phyloP scores from a whole-genome alignment of 106 monocot species.

The Chionographis japonica region DNA sequence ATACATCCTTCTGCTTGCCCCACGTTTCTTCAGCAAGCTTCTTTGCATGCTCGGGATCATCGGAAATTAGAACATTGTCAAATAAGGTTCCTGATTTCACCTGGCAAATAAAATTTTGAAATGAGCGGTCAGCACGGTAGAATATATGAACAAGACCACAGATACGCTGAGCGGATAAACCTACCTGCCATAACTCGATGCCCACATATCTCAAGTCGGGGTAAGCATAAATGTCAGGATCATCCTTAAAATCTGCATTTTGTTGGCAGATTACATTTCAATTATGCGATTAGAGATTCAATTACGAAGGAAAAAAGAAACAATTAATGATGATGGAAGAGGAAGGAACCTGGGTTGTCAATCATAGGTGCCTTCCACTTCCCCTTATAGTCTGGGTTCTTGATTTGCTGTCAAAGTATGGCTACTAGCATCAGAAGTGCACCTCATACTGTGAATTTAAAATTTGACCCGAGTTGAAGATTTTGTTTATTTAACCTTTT shows the following conservation, averaged over 20 bases:
- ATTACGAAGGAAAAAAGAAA: background rate
- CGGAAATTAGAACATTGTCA: slow-evolving; percentile 69
- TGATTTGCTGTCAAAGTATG: slow-evolving; percentile 39
- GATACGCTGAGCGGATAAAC: background rate
- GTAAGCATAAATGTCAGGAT: slow-evolving; percentile 65
- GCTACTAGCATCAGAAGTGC: background rate
- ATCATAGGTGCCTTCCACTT: slow-evolving; percentile 91
- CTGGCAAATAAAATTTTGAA: slow-evolving; percentile 17
- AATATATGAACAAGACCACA: background rate
- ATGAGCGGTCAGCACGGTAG: background rate
- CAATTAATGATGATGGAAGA: background rate
- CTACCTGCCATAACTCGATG: slow-evolving; percentile 68
- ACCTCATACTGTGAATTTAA: too few relatives aligned
- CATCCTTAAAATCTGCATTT: slow-evolving; percentile 69
- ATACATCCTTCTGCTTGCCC: slow-evolving; percentile 81
- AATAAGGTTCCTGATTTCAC: slow-evolving; percentile 84
- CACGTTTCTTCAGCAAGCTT: slow-evolving; percentile 81
- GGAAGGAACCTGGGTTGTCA: slow-evolving; percentile 71
- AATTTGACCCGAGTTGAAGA: too few relatives aligned
- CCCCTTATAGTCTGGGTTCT: slow-evolving; percentile 81
- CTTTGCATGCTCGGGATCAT: slow-evolving; percentile 79
- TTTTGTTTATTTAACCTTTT: slow-evolving; percentile 29
- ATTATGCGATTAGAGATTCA: too few relatives aligned
- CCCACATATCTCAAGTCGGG: slow-evolving; percentile 66
- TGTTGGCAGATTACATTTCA: background rate